Evolutionary conservation across 768 basidiomycete genomes (phyloP).

Genomic region (Rhodotorula babjevae): DNA sequence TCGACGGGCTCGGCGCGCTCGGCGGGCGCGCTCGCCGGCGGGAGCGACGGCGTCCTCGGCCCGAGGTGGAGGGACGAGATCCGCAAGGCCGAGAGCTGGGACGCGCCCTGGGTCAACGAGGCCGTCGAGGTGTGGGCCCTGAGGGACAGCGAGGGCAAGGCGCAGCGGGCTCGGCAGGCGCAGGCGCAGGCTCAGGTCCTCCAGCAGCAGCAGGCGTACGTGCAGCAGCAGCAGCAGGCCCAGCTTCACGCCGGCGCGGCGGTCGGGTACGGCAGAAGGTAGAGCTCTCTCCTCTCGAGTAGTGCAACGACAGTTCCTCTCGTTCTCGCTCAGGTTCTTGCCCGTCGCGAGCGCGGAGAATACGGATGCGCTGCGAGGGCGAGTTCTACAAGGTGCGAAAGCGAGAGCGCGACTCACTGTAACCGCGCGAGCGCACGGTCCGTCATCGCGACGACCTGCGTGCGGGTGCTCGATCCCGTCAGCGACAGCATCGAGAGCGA

Average conservation of each 20-base stretch:
- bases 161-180: neutral
- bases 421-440: constrained; percentile 9
- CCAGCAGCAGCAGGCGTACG: neutral
- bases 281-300: neutral
- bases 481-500: neutral
- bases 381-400: neutral
- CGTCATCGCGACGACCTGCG: constrained; percentile 23
- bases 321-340: no score
- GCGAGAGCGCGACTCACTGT: neutral
- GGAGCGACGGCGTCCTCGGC: neutral
- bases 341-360: no score
- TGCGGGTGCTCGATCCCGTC: neutral
- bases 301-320: no score
- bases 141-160: neutral
- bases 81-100: neutral
- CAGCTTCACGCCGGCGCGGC: neutral
- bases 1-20: neutral
- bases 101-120: constrained; percentile 22
- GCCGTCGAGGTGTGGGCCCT: constrained; percentile 1
- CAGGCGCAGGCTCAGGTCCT: neutral
- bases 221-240: constrained; percentile 2
- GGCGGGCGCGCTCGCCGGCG: constrained; percentile 4
- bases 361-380: no score
- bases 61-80: neutral
- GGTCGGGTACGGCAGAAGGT: neutral